phyloP scores from a whole-genome alignment of 805 yeast genomes.

The Candida sithepensis region DNA sequence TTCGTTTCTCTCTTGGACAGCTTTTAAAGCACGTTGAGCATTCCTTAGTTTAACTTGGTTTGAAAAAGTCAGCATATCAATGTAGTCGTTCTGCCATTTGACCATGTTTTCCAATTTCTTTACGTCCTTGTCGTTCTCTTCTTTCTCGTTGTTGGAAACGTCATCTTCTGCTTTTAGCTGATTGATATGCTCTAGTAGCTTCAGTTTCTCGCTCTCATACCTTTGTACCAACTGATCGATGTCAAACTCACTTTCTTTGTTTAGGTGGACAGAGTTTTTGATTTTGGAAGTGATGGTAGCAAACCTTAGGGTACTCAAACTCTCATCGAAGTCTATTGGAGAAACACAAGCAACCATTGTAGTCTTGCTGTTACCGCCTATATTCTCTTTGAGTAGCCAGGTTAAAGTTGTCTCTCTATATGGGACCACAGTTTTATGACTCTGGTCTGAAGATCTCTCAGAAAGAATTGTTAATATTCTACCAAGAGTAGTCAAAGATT shows the following conservation, averaged over 20 bases:
- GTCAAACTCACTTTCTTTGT: conserved; percentile 38
- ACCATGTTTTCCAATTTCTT: conserved; percentile 23
- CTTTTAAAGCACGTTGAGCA: conserved; percentile 3
- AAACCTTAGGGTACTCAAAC: conserved; percentile 69
- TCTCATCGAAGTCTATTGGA: conserved; percentile 75
- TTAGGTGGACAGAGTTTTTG: conserved; percentile 54
- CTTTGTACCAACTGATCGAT: conserved; percentile 30
- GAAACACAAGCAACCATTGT: conserved; percentile 87
- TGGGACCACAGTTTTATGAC: conserved; percentile 43
- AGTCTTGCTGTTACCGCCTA: conserved; percentile 81
- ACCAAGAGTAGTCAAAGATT: conserved; percentile 74
- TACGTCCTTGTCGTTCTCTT: conserved; percentile 5
- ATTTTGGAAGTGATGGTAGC: conserved; percentile 75
- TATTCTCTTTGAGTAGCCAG: conserved; percentile 67
- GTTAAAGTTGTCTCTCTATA: conserved; percentile 75
- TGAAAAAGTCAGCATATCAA: conserved; percentile 19
- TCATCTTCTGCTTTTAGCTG: conserved; percentile 7
- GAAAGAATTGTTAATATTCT: conserved; percentile 52
- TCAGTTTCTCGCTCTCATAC: conserved; percentile 24
- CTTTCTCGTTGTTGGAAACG: not conserved
- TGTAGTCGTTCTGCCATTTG: conserved; percentile 25
- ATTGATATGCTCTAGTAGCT: conserved; percentile 16
- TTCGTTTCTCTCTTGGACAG: conserved; percentile 9
- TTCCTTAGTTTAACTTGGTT: conserved; percentile 8
- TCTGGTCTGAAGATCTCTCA: conserved; percentile 31